Evolutionary conservation across 1,139 yeast genomes (phyloP).

Genomic region (Candida labiduridarum): DNA sequence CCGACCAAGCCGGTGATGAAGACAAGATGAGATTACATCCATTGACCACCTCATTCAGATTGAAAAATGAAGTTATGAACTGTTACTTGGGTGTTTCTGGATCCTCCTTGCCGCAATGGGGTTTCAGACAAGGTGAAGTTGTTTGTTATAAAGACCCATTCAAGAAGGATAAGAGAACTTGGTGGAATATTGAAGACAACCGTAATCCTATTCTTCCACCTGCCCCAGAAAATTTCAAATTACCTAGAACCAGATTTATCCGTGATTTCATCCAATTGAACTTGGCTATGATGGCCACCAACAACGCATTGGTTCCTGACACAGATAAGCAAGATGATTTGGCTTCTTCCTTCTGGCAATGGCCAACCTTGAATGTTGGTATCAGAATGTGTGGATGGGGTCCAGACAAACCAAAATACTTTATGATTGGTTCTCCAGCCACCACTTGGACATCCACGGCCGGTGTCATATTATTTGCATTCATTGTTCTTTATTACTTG

Average conservation of each 20-base stretch:
- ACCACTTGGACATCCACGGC: slow-evolving; percentile 91
- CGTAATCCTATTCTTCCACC: slow-evolving; percentile 72
- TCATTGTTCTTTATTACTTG: slow-evolving; percentile 56
- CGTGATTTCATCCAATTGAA: slow-evolving; percentile 91
- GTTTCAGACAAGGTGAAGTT: slow-evolving; percentile 97
- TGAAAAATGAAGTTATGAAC: slow-evolving; percentile 64
- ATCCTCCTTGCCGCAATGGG: slow-evolving; percentile 88
- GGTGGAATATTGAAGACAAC: slow-evolving; percentile 98
- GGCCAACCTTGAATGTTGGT: slow-evolving; percentile 95
- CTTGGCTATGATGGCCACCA: slow-evolving; percentile 98
- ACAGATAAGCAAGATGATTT: slow-evolving; percentile 87
- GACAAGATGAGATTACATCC: slow-evolving; percentile 75
- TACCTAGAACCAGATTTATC: slow-evolving; percentile 82
- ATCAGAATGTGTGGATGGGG: slow-evolving; percentile 97
- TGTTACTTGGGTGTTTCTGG: slow-evolving; percentile 92
- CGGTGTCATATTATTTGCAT: slow-evolving; percentile 65
- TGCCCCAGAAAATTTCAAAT: slow-evolving; percentile 69
- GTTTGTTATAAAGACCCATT: slow-evolving; percentile 79
- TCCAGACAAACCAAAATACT: slow-evolving; percentile 77
- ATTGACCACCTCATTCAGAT: slow-evolving; percentile 81
- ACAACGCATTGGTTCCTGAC: slow-evolving; percentile 94
- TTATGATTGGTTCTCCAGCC: slow-evolving; percentile 88
- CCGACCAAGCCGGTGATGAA: slow-evolving; percentile 73
- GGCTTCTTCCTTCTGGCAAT: slow-evolving; percentile 95
- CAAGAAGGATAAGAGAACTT: slow-evolving; percentile 86